Base-by-base conservation (phyloP, 1,284 basidiomycete genomes). In the Heterobasidion parviporum region DNA sequence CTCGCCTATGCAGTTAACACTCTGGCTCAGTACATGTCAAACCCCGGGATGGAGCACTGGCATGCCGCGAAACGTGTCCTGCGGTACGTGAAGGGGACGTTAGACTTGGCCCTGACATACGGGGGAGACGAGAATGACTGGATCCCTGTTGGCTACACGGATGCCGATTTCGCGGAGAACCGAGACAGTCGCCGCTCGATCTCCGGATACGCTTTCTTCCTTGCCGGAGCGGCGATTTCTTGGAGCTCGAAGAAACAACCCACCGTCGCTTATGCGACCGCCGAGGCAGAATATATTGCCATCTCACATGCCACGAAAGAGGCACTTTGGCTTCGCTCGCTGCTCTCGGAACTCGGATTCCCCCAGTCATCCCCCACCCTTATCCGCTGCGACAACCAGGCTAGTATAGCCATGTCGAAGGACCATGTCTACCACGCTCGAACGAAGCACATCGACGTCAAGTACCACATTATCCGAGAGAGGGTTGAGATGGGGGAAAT, bases 61-160 rank as follows among this genome's bases (percentile, higher is more conserved):
- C 64, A 65, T 2, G 70, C 72, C 0, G 70, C 70, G 0, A 70
- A 73, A 10, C 65, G 66, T 5, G 65, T 77, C 4, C 62, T 78
- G 0, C 65, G 66, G 0, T 80, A 80, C 59, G 67, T 80, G 1
- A 68, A 70, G 15, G 70, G 71, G 2, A 76, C 77, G 0, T 46
- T 60, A 7, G 47, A 65, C 14, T 51, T 68, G 4, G 8, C 6
- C 3, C 49, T 35, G 14, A n/a, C 5, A 10, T 50, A 50, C 8
- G 49, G 33, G 20, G 49, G 49, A 12, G 49, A 35, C 12, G 8
- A 9, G 14, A 14, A 15, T 2, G 5, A 2, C 2, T n/a, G 49
- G 20, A 8, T 50, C 2, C 26, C 33, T 7, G 32, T 50, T 34
- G 49, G 49, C 2, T 47, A 47, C 16, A 47, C 46, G 2, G 46